A percentile compares a stretch with the other conserved stretches of the same genome.
These are phyloP conservation scores for Phytophthora sojae DNA, from an alignment of 352 stramenopile species.

Conservation along the genomic window DNA sequence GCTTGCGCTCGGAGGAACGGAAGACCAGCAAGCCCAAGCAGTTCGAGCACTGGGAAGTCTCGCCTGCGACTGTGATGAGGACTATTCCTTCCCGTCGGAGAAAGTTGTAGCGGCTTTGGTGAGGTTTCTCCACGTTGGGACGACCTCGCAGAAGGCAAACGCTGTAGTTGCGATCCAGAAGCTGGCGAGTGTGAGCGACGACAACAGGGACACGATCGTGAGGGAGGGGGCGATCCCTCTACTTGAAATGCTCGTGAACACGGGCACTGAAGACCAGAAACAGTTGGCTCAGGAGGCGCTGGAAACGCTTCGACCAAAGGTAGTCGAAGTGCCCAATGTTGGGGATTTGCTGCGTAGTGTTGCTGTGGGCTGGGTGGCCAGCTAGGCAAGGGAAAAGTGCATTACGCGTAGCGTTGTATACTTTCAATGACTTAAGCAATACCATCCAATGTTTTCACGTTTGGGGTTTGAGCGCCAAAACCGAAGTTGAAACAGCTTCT, in stretches of 20 bases:
- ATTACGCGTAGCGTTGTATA: not conserved
- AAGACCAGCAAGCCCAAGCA: constrained; percentile 13
- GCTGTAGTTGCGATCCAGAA: constrained; percentile 9
- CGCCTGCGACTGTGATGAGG: not conserved
- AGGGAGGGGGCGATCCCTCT: constrained; percentile 11
- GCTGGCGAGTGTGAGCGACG: constrained; percentile 13
- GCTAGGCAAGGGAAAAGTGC: no score
- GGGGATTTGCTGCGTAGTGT: constrained; percentile 1
- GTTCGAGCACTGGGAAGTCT: constrained; percentile 12
- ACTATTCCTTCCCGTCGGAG: not conserved
- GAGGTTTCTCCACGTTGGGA: constrained; percentile 7
- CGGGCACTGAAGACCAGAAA: not conserved
- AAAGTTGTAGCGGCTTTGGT: constrained; percentile 8
- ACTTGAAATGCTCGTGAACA: constrained; percentile 4
- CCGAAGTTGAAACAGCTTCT: no score
- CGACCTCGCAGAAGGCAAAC: constrained; percentile 9
- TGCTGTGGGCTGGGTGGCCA: constrained; percentile 7
- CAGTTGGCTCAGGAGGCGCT: constrained; percentile 4
- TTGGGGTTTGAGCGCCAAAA: no score
- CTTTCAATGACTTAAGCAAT: not conserved
- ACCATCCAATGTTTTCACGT: not conserved
- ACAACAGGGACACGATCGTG: constrained; percentile 12
- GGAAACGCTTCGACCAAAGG: not conserved
- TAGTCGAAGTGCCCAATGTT: not conserved
- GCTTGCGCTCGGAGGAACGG: constrained; percentile 5